phyloP scores from a whole-genome alignment of 2,329 filamentous ascomycete species.

The Phyllosticta citriasiana region DNA sequence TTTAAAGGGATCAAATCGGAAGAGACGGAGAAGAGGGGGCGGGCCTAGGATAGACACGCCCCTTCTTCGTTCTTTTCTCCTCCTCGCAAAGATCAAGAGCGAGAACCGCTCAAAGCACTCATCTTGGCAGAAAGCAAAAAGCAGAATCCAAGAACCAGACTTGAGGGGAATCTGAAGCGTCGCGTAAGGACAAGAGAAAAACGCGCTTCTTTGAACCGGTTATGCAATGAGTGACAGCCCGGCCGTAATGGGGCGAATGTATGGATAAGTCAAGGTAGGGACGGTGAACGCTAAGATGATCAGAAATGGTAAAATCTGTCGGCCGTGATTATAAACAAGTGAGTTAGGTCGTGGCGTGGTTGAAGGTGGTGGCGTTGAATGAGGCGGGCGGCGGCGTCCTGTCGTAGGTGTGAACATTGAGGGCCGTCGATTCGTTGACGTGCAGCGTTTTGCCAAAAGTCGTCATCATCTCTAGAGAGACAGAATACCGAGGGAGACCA shows the following conservation, averaged over 20 bases:
- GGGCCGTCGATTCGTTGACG: not conserved
- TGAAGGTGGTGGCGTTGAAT: not conserved
- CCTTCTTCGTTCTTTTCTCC: not conserved
- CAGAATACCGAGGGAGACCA: slow-evolving; percentile 6
- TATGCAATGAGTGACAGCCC: not conserved
- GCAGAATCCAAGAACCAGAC: not conserved
- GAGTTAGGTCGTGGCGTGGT: not conserved
- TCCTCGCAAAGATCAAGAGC: not conserved
- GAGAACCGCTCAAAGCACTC: not conserved
- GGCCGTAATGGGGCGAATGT: not conserved
- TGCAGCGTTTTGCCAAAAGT: not conserved
- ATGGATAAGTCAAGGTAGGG: not conserved
- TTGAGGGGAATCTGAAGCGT: not conserved
- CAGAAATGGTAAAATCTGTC: not conserved
- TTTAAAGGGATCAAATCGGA: not conserved
- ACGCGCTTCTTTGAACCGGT: not conserved
- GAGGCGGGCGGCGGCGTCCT: not conserved
- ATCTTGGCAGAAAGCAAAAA: not conserved
- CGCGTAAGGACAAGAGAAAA: not conserved
- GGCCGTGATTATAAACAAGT: not conserved
- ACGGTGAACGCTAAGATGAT: not conserved
- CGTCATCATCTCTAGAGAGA: slow-evolving; percentile 2
- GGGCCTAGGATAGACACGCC: not conserved
- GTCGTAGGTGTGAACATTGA: not conserved
- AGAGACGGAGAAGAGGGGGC: not conserved